phyloP scores from a whole-genome alignment of 179 eudicot species.

The Heliamphora pulchella region DNA sequence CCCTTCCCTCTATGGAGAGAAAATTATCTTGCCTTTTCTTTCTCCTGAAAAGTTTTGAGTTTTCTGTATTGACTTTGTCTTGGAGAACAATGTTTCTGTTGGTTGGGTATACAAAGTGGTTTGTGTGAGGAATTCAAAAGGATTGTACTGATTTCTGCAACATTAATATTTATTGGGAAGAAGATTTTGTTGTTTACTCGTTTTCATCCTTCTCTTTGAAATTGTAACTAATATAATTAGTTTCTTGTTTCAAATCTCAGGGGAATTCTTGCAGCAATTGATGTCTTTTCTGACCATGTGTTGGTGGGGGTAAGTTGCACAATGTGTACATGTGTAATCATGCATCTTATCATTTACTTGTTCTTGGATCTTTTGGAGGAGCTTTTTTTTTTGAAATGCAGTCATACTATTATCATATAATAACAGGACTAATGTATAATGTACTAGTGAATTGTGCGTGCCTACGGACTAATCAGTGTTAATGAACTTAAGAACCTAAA shows the following conservation, averaged over 20 bases:
- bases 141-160: neutral
- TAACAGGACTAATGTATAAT: neutral
- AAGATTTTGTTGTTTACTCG: neutral
- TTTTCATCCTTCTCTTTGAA: neutral
- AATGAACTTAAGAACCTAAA: too few species aligned
- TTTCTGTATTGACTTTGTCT: neutral
- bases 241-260: conserved; percentile 29
- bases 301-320: conserved; percentile 78
- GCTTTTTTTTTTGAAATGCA: too few species aligned
- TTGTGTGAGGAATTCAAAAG: neutral
- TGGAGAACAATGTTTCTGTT: neutral
- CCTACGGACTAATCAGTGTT: too few species aligned
- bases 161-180: neutral
- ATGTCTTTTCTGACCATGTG: conserved; percentile 62
- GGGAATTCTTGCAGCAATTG: conserved; percentile 92
- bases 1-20: neutral
- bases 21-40: neutral
- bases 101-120: neutral
- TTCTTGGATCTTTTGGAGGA: neutral
- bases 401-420: too few species aligned
- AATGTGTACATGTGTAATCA: neutral
- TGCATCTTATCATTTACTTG: neutral
- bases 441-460: too few species aligned
- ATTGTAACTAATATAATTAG: conserved; percentile 1
- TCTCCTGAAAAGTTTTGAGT: neutral